phyloP scores from a whole-genome alignment of 73 alveolate species.

The Urostyla sp. region DNA sequence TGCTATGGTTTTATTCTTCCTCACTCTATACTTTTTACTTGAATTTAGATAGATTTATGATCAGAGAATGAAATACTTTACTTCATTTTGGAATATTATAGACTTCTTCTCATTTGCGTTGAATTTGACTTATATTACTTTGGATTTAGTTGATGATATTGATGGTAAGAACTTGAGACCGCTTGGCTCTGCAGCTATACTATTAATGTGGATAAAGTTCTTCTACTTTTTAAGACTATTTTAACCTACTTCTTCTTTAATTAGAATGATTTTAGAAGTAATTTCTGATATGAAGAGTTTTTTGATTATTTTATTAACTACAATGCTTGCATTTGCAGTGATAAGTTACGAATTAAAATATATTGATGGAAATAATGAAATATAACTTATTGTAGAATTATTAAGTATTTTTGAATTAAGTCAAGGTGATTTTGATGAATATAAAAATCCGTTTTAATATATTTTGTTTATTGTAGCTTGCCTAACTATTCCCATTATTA shows the following conservation, averaged over 20 bases:
- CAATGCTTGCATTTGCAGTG: constrained; percentile 66
- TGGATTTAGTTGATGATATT: neutral
- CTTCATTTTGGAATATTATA: constrained; percentile 58
- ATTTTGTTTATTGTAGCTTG: no score
- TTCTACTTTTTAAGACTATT: constrained; percentile 53
- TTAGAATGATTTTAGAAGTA: constrained; percentile 66
- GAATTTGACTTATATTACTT: constrained; percentile 10
- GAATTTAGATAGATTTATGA: constrained; percentile 16
- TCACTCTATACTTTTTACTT: constrained; percentile 17
- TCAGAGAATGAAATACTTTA: constrained; percentile 19
- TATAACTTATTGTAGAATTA: no score
- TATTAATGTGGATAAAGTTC: constrained; percentile 55
- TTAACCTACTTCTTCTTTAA: constrained; percentile 52
- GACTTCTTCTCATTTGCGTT: constrained; percentile 51
- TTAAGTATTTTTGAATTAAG: no score
- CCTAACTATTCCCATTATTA: no score
- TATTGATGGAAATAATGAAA: no score
- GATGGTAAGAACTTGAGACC: constrained; percentile 1
- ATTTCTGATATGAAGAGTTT: constrained; percentile 44
- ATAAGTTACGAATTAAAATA: no score
- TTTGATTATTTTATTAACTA: constrained; percentile 30
- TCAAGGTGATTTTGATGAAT: no score
- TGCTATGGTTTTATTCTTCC: constrained; percentile 13
- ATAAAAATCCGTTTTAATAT: no score
- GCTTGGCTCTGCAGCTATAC: constrained; percentile 48